Conservation (phyloP, 768 basidiomycete genomes). For the Rhodotorula sphaerocarpa region DNA sequence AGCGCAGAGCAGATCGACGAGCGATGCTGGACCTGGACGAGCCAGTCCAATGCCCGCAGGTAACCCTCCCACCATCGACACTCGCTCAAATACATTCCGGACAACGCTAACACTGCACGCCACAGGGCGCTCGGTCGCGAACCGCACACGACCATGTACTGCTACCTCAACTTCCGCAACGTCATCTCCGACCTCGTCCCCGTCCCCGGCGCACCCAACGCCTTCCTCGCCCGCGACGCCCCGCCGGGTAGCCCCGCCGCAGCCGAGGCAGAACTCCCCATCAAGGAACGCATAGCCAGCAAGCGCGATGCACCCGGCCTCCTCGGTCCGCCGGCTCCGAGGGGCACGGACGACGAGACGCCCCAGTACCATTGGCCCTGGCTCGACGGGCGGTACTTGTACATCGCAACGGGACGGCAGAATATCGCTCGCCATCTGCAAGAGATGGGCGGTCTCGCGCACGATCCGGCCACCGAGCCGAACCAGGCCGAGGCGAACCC, state of each 20-base stretch:
- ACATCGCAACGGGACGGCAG: constrained; percentile 21
- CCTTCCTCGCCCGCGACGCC: constrained; percentile 30
- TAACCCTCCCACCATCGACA: neutral
- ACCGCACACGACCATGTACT: constrained; percentile 12
- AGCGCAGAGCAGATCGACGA: constrained; percentile 20
- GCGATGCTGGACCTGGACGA: constrained; percentile 16
- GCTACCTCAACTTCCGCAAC: constrained; percentile 35
- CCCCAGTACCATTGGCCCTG: constrained; percentile 24
- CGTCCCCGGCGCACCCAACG: constrained; percentile 19
- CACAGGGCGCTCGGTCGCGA: constrained; percentile 23
- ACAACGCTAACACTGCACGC: fast-evolving
- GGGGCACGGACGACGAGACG: neutral
- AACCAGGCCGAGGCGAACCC: neutral
- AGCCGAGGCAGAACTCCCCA: neutral
- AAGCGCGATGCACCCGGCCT: neutral
- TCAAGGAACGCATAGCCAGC: neutral
- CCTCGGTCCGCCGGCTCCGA: neutral
- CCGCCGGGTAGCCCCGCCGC: neutral
- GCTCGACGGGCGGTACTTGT: constrained; percentile 32
- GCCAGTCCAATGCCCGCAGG: constrained; percentile 29
- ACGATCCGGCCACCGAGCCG: neutral
- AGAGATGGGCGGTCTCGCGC: constrained; percentile 15
- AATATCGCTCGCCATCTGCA: constrained; percentile 17
- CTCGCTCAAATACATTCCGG: too few relatives aligned
- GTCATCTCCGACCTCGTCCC: constrained; percentile 16